Base-by-base conservation (phyloP, 2,329 filamentous ascomycete genomes). In the Fusarium sarcochroum region DNA sequence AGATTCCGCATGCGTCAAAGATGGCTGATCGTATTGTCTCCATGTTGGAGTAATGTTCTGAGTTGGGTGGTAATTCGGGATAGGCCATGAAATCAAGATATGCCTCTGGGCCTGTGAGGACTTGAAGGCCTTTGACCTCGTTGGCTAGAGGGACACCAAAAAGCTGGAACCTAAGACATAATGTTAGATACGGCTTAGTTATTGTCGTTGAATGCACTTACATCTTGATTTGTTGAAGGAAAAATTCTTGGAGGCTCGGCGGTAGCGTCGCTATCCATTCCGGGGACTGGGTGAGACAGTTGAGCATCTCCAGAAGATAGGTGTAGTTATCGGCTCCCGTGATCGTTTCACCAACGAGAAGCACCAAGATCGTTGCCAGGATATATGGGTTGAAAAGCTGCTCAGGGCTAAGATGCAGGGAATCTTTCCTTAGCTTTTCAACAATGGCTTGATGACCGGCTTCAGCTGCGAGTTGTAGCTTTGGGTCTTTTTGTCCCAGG, bases 281-380 rank as follows among this genome's bases (percentile, higher is more conserved):
- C 1, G 69, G 61, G 9, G 58, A 74, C 25, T 70, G 62, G 0
- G 68, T 68, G 3, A 81, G 63, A 21, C 73, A 78, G 8, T 75
- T 71, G 25, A 81, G 64, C 73, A 82, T 79, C 49, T 79, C 74
- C 1, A 81, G 63, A 0, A 82, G 70, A 49, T 79, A 79, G 1
- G 63, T 65, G 47, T 77, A 82, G 32, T 81, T 80, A 20, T 73
- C 73, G 5, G 79, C 78, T 1, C 79, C 80, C 0, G 80, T 82
- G 8, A 82, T 80, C 0, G 80, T 81, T 15, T 82, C 80, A 0
- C 80, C 80, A 0, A 82, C 79, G 0, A 82, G 65, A 1, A 82
- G 72, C 0, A 82, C 76, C 2, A 81, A 63, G 13, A 82, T 69
- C 0, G 79, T 81, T 1, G 78, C 78, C 64, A 79, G 75, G 4